Evolutionary conservation across 1,284 basidiomycete species (phyloP).

Genomic region (Ustilago hordei): DNA sequence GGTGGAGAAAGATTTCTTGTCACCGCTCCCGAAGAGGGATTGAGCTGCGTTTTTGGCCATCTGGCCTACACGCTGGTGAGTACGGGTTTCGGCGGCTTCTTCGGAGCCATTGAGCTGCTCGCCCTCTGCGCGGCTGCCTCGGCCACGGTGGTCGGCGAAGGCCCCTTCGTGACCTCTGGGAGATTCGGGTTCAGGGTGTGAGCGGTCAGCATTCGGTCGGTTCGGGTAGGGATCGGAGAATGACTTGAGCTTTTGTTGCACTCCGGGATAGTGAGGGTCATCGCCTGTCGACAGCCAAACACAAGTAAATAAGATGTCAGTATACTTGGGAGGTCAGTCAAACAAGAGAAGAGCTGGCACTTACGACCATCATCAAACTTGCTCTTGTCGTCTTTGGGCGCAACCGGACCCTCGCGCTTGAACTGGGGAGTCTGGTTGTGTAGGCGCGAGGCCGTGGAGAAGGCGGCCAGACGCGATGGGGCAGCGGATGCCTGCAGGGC

Average conservation of each 20-base stretch:
- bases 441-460: constrained; percentile 13
- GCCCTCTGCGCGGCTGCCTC: constrained; percentile 23
- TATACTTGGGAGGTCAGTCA: not conserved
- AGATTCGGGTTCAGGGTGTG: constrained; percentile 35
- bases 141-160: constrained; percentile 51
- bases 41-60: constrained; percentile 36
- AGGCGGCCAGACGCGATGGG: constrained; percentile 11
- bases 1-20: constrained; percentile 40
- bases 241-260: constrained; percentile 39
- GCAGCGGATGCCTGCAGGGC: constrained; percentile 13
- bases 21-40: constrained; percentile 24
- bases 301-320: not conserved
- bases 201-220: constrained; percentile 24
- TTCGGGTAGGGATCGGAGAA: constrained; percentile 35
- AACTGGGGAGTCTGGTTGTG: constrained; percentile 26
- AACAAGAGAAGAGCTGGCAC: not conserved
- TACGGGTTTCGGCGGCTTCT: constrained; percentile 41
- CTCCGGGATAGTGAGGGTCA: constrained; percentile 44
- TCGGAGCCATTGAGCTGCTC: constrained; percentile 37
- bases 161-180: constrained; percentile 41
- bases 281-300: constrained; percentile 19
- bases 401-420: constrained; percentile 45
- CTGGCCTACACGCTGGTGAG: constrained; percentile 28
- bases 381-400: constrained; percentile 31
- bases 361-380: constrained; percentile 47